These are phyloP conservation scores for Suillus placidus DNA, from an alignment of 768 basidiomycete genomes.

Conservation along the genomic window DNA sequence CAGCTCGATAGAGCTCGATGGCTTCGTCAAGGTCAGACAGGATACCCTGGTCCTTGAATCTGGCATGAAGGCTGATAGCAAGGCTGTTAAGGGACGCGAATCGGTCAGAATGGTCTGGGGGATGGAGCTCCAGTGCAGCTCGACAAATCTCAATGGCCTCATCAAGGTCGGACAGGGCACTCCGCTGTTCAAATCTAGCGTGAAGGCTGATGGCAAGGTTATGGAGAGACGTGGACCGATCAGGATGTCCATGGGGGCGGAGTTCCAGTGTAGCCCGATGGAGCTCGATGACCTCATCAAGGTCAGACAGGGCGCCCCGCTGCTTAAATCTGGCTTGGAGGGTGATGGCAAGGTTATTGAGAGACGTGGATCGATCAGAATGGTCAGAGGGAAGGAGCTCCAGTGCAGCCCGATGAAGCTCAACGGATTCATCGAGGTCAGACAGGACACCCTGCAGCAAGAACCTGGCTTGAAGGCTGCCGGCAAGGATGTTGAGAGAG, in stretches of 20 bases:
- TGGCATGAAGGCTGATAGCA: no score
- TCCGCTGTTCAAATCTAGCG: slow-evolving; percentile 14
- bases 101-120: background rate
- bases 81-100: background rate
- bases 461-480: slow-evolving; percentile 13
- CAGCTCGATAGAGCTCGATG: no score
- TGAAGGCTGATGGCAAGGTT: slow-evolving; percentile 17
- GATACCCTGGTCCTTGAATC: no score
- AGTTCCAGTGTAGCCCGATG: background rate
- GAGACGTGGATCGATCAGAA: background rate
- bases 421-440: slow-evolving; percentile 21
- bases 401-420: slow-evolving; percentile 3
- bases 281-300: slow-evolving; percentile 1
- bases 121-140: background rate
- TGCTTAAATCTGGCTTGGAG: background rate
- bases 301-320: background rate
- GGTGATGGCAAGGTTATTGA: slow-evolving; percentile 16
- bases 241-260: background rate
- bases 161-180: slow-evolving; percentile 17
- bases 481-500: slow-evolving; percentile 9
- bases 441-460: slow-evolving; percentile 4
- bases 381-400: slow-evolving; percentile 8
- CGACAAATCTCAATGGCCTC: background rate
- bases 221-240: slow-evolving; percentile 4
- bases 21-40: no score